Percentiles rank a stretch among this genome's conserved stretches.
phyloP scores from a whole-genome alignment of 441 rosid species.

The Arabidopsis hybrid region DNA sequence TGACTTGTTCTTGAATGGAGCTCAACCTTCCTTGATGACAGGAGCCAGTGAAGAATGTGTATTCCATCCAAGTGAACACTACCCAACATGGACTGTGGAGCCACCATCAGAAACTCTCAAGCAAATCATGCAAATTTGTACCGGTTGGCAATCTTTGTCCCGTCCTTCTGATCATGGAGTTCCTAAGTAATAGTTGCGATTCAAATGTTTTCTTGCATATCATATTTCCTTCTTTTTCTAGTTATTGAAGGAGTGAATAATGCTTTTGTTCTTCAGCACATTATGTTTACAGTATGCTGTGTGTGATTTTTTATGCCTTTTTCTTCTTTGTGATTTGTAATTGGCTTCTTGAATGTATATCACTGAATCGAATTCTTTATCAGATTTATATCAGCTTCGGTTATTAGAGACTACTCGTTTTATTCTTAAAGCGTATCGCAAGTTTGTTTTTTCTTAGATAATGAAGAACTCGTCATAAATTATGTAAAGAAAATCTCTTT shows the following conservation, averaged over 20 bases:
- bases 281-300: constrained; percentile 27
- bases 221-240: constrained; percentile 2
- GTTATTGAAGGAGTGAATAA: constrained; percentile 22
- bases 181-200: constrained; percentile 30
- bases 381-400: constrained; percentile 4
- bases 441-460: not conserved
- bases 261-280: constrained; percentile 30
- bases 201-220: constrained; percentile 13
- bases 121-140: constrained; percentile 54
- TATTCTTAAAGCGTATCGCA: not conserved
- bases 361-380: not conserved
- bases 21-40: constrained; percentile 51
- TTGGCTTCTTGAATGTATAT: constrained; percentile 30
- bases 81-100: constrained; percentile 71
- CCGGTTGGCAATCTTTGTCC: constrained; percentile 66
- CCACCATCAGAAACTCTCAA: constrained; percentile 66
- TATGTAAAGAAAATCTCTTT: constrained; percentile 17
- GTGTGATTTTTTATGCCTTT: constrained; percentile 21
- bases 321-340: constrained; percentile 9
- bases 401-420: constrained; percentile 4
- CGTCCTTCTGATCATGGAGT: constrained; percentile 50
- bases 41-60: constrained; percentile 50
- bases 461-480: not conserved
- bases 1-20: constrained; percentile 68
- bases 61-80: constrained; percentile 76